Evolutionary conservation across 257 asterid species (phyloP), one percentile per base, ranked within the genome.

Genomic region (Solanum corneliomulleri): DNA sequence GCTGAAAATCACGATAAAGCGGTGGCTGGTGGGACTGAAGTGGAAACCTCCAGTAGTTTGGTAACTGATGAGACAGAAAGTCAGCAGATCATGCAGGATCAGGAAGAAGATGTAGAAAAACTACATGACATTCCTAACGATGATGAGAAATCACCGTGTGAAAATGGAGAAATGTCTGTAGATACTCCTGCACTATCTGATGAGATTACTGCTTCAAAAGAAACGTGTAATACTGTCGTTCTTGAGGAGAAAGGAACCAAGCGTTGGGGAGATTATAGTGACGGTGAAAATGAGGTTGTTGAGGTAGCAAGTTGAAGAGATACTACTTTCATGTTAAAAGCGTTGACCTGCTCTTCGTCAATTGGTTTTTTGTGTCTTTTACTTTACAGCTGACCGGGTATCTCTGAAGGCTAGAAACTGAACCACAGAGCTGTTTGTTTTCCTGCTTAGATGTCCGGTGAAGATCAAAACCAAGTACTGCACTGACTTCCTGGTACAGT

Each of bases 201-300:
- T 7, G 89, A 83, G 87, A 88, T 56, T 42, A 86, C 58, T 45
- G 87, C 91, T 15, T 88, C 92, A 49, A 87, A 84, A 76, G 92
- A 90, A 85, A 87, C 71, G 49, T 86, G 90, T 66, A 76, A 82
- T 27, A 47, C 81, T 49, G 21, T 77, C 35, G 85, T 83, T 81
- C 89, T 44, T 58, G 94, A 94, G 82, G 94, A 88, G 80, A 91
- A 89, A 87, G 88, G 91, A 82, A 87, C 89, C 44, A 92, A 94
- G 91, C 78, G 92, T 86, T 93, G 96, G 95, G 98, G 98, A 90
- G 98, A 95, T 87, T 92, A 91, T 88, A 93, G 94, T 89, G 98
- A 96, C 64, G 93, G 91, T 52, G 98, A 96, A 94, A 91, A 89
- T 70, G 98, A 92, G 90, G 92, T 87, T 56, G 86, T 84, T 27